phyloP scores from a whole-genome alignment of 2,329 filamentous ascomycete genomes.

The Xylariales sp. region DNA sequence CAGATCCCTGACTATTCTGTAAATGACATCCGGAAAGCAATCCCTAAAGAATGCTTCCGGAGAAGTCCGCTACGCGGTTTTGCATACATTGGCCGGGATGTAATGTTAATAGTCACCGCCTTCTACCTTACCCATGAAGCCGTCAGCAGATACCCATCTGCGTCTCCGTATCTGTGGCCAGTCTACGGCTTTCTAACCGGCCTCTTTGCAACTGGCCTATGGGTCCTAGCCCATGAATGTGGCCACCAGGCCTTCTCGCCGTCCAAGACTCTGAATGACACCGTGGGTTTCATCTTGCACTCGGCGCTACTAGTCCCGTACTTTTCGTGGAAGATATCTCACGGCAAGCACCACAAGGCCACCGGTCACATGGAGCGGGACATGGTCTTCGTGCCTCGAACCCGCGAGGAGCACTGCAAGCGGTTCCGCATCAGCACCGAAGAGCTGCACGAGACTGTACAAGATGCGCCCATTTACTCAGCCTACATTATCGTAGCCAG shows the following conservation, averaged over 20 bases:
- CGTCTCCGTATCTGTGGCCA: slow-evolving; percentile 57
- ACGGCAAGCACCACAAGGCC: slow-evolving; percentile 99
- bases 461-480: slow-evolving; percentile 89
- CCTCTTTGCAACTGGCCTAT: slow-evolving; percentile 87
- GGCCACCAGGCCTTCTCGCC: slow-evolving; percentile 94
- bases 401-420: slow-evolving; percentile 73
- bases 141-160: slow-evolving; percentile 67
- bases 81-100: slow-evolving; percentile 79
- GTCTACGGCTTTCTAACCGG: slow-evolving; percentile 79
- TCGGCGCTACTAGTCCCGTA: slow-evolving; percentile 88
- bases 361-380: slow-evolving; percentile 96
- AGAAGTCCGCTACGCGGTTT: slow-evolving; percentile 74
- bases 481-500: slow-evolving; percentile 70
- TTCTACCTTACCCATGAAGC: slow-evolving; percentile 89
- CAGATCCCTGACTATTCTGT: slow-evolving; percentile 92
- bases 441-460: slow-evolving; percentile 82
- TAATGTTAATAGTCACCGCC: slow-evolving; percentile 65
- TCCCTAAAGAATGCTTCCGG: slow-evolving; percentile 95
- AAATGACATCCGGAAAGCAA: slow-evolving; percentile 95
- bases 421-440: slow-evolving; percentile 71
- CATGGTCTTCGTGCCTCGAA: slow-evolving; percentile 98
- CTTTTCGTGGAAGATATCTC: slow-evolving; percentile 99
- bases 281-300: slow-evolving; percentile 88
- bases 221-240: slow-evolving; percentile 97
- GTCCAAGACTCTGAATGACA: slow-evolving; percentile 87